Conservation (phyloP, 2,329 filamentous ascomycete species). For the Beauveria sp. region DNA sequence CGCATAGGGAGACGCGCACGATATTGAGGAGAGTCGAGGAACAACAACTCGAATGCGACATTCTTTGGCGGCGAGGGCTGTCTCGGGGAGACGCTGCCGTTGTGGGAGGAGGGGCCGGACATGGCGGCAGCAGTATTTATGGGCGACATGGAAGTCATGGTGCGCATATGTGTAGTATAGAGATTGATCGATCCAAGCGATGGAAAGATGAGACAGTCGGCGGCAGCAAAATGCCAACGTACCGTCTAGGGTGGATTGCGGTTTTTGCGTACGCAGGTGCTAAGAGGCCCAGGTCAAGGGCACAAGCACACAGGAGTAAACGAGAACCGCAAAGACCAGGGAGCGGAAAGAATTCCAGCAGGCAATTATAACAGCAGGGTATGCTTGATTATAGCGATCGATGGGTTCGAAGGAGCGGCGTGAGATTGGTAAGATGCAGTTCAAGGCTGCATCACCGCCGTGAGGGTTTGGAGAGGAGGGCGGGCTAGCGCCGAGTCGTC, state of each 20-base stretch:
- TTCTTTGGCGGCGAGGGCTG: conserved; percentile 54
- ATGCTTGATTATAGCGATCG: conserved; percentile 2
- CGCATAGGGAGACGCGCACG: conserved; percentile 74
- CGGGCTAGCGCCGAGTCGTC: conserved; percentile 19
- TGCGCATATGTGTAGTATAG: conserved; percentile 19
- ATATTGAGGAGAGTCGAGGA: conserved; percentile 58
- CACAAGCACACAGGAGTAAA: background rate
- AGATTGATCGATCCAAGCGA: conserved; percentile 18
- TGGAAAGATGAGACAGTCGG: conserved; percentile 4
- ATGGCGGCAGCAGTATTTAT: conserved; percentile 26
- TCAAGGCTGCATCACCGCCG: conserved; percentile 11
- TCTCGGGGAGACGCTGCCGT: conserved; percentile 39
- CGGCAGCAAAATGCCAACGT: conserved; percentile 1
- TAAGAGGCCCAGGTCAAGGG: background rate
- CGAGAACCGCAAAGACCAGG: background rate
- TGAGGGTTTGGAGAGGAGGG: background rate
- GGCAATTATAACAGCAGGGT: background rate
- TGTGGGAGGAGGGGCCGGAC: conserved; percentile 30
- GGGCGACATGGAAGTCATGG: conserved; percentile 42
- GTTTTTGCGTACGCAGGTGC: conserved; percentile 22
- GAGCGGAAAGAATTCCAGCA: background rate
- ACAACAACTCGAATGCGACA: conserved; percentile 71
- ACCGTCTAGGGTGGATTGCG: conserved; percentile 16
- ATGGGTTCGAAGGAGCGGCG: conserved; percentile 2
- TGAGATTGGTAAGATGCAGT: conserved; percentile 3